Base-by-base conservation (phyloP, 495 filamentous ascomycete species). In the Coniosporium apollinis region DNA sequence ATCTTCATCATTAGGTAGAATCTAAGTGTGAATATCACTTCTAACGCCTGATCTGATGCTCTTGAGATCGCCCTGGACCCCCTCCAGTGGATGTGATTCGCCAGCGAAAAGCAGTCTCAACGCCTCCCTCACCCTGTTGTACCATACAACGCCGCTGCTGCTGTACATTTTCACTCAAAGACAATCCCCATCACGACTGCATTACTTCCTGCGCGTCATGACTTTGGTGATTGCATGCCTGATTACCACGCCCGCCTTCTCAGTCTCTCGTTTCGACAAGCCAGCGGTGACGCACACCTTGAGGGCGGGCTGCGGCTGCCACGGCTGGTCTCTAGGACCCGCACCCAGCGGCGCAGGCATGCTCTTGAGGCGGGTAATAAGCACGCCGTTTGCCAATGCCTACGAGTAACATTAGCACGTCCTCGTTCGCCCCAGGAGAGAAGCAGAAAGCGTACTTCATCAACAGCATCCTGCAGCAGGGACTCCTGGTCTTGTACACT, bases 171-270 rank as follows among this genome's bases (percentile, higher is more conserved):
- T n/a, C n/a, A n/a, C n/a, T n/a, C n/a, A n/a, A n/a, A n/a, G n/a
- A n/a, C n/a, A n/a, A n/a, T n/a, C n/a, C n/a, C n/a, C n/a, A n/a
- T n/a, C n/a, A n/a, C n/a, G n/a, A n/a, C n/a, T n/a, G n/a, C n/a
- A n/a, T 46, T 45, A 69, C 47, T 59, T 71, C 55, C 56, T 63
- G 42, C 62, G 64, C 51, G 62, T 72, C 49, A 79, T 51, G 33
- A 94, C 75, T 61, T 92, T 94, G 20, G 86, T 93, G 46, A 94
- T 82, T 14, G 86, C 89, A 59, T 94, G 87, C 34, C 91, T 69
- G 39, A 96, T 82, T 4, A 71, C 78, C 3, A 74, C 70, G 2
- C 87, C 89, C 2, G 89, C 81, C 59, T 84, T 87, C 61, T 97
- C 89, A 29, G 83, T 76, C 55, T 97, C 89, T 61, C 92, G 94